Percentiles rank a stretch among this genome's conserved stretches.
Evolutionary conservation across 1,284 basidiomycete species (phyloP).

Genomic region (Schizopora paradoxa): DNA sequence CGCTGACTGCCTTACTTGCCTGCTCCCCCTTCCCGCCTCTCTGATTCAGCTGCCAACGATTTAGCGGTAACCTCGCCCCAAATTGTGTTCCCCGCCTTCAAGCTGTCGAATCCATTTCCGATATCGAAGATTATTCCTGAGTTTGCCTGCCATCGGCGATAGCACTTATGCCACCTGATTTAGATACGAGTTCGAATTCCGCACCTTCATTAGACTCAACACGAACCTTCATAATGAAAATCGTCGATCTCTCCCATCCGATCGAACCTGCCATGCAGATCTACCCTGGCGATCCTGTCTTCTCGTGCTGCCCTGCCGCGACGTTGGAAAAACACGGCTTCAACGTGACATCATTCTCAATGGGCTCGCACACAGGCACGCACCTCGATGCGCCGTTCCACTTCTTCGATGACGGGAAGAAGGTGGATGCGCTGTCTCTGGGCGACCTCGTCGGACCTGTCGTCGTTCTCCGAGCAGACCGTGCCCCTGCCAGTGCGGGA

Average conservation of each 20-base stretch:
- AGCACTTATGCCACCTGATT: no score
- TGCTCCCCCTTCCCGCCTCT: no score
- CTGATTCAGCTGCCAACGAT: no score
- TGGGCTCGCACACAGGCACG: slow-evolving; percentile 61
- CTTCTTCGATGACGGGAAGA: slow-evolving; percentile 48
- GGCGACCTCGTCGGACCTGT: slow-evolving; percentile 45
- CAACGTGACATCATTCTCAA: slow-evolving; percentile 42
- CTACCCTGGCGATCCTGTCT: slow-evolving; percentile 53
- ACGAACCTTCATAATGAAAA: no score
- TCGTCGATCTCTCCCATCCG: slow-evolving; percentile 53
- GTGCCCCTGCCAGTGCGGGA: slow-evolving; percentile 31
- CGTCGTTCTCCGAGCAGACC: slow-evolving; percentile 46
- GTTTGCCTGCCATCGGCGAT: no score
- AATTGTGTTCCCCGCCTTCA: no score
- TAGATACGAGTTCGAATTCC: no score
- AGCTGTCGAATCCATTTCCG: no score
- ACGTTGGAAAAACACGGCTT: slow-evolving; percentile 42
- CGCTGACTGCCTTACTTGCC: no score
- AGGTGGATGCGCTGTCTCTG: slow-evolving; percentile 52
- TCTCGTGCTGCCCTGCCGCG: slow-evolving; percentile 31
- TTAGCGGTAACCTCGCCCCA: no score
- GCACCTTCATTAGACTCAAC: no score
- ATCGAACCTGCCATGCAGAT: slow-evolving; percentile 38
- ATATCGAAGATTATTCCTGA: no score
- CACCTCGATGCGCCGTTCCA: slow-evolving; percentile 74